Conservation (phyloP, 805 yeast species). For the Candida xyloterini region DNA sequence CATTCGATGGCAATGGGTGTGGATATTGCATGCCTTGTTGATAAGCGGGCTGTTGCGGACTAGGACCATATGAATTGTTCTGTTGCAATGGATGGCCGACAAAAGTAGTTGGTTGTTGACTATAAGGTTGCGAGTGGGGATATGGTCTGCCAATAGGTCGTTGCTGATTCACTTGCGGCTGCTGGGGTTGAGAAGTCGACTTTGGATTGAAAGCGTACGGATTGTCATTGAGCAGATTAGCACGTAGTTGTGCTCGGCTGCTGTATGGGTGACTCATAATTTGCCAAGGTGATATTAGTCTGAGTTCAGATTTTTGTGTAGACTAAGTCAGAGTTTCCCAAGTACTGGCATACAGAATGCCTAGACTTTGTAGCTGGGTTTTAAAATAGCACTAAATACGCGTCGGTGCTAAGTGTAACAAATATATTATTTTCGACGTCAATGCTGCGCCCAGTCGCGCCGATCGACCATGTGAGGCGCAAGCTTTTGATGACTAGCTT, state of each 20-base stretch:
- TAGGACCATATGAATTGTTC: not conserved
- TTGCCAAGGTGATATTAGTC: not conserved
- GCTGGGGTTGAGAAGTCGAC: not conserved
- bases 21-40: conserved; percentile 7
- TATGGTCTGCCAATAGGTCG: not conserved
- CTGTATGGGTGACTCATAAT: conserved; percentile 17
- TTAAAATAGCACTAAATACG: conserved; percentile 5
- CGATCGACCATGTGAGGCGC: conserved; percentile 3
- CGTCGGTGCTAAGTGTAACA: conserved; percentile 2
- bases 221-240: conserved; percentile 23
- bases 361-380: not conserved
- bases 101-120: conserved; percentile 5
- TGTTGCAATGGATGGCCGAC: conserved; percentile 15
- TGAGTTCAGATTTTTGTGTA: not conserved
- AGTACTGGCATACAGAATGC: conserved; percentile 1
- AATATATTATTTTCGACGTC: not conserved
- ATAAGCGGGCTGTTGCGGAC: conserved; percentile 5
- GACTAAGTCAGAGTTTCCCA: not conserved
- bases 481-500: not conserved
- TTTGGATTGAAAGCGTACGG: conserved; percentile 5
- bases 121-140: conserved; percentile 3
- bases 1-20: not conserved
- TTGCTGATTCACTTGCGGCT: not conserved
- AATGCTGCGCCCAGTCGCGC: conserved; percentile 5
- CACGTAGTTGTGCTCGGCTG: conserved; percentile 26